These are phyloP conservation scores for Solanum habrochaites DNA, from an alignment of 257 asterid species.

Conservation along the genomic window DNA sequence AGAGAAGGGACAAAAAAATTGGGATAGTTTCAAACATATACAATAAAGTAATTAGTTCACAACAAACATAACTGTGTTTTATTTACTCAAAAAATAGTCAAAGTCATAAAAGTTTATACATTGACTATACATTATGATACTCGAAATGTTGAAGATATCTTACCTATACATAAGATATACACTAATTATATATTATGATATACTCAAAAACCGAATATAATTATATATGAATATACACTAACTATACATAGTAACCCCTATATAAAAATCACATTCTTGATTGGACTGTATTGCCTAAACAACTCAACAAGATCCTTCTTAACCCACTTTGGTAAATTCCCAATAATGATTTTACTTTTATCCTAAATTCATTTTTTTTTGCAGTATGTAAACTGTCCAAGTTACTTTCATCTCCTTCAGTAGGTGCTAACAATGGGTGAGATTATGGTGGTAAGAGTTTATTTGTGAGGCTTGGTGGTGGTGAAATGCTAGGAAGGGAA, in stretches of 20 bases:
- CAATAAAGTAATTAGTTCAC: too few species aligned
- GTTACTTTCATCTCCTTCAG: not conserved
- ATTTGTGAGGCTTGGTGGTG: not conserved
- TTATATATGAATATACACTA: too few species aligned
- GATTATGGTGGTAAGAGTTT: not conserved
- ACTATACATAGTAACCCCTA: constrained; percentile 23
- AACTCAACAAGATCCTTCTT: constrained; percentile 67
- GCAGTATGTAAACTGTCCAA: not conserved
- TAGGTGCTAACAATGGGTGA: not conserved
- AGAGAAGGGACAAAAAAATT: too few species aligned
- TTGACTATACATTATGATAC: too few species aligned
- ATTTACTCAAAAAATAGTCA: too few species aligned
- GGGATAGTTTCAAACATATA: too few species aligned
- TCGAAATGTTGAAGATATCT: too few species aligned
- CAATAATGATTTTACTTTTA: constrained; percentile 76
- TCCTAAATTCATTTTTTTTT: constrained; percentile 30
- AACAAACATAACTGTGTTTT: too few species aligned
- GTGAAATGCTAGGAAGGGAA: not conserved
- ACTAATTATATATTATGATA: too few species aligned
- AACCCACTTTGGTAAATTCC: constrained; percentile 83
- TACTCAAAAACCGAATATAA: too few species aligned
- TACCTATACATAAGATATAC: too few species aligned
- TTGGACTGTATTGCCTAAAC: constrained; percentile 88
- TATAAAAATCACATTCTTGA: constrained; percentile 63
- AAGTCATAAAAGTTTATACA: too few species aligned